Evolutionary conservation across 2,329 filamentous ascomycete genomes (phyloP).

Genomic region (Myotisia sp.): DNA sequence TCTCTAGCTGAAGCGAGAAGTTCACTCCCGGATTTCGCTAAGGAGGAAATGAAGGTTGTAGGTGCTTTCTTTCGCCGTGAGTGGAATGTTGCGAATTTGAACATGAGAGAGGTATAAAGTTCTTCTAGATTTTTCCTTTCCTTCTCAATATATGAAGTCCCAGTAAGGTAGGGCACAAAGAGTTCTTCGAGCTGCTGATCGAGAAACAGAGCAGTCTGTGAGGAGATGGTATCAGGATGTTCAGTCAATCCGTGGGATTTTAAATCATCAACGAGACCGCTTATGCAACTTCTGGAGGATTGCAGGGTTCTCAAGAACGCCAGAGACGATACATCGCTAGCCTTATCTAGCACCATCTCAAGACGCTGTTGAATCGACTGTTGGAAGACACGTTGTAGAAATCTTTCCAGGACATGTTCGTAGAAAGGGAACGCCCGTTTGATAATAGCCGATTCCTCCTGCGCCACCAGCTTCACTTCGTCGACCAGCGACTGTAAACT

Average conservation of each 20-base stretch:
- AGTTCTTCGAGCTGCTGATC: conserved; percentile 55
- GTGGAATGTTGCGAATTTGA: conserved; percentile 96
- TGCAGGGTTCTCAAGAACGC: conserved; percentile 85
- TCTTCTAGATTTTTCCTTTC: conserved; percentile 59
- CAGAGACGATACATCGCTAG: conserved; percentile 75
- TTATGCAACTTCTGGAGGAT: conserved; percentile 79
- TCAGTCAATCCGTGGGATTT: conserved; percentile 92
- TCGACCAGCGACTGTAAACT: conserved; percentile 84
- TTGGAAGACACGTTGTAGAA: conserved; percentile 90
- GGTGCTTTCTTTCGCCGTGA: conserved; percentile 64
- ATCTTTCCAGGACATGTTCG: conserved; percentile 82
- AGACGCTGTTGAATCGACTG: conserved; percentile 94
- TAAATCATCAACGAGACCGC: conserved; percentile 73
- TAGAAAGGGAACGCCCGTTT: conserved; percentile 93
- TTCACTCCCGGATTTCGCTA: conserved; percentile 81
- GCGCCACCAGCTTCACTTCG: conserved; percentile 87
- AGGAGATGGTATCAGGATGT: conserved; percentile 79
- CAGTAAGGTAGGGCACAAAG: conserved; percentile 52
- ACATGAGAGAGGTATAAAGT: conserved; percentile 76
- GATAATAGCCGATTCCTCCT: conserved; percentile 94
- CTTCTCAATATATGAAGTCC: conserved; percentile 51
- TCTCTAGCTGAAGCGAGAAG: conserved; percentile 77
- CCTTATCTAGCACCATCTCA: conserved; percentile 92
- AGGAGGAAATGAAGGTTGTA: conserved; percentile 80
- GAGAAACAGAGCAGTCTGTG: conserved; percentile 59